A percentile compares a stretch with the other conserved stretches of the same genome.
Conservation (phyloP, 1,284 basidiomycete genomes). For the Ganoderma sinense region DNA sequence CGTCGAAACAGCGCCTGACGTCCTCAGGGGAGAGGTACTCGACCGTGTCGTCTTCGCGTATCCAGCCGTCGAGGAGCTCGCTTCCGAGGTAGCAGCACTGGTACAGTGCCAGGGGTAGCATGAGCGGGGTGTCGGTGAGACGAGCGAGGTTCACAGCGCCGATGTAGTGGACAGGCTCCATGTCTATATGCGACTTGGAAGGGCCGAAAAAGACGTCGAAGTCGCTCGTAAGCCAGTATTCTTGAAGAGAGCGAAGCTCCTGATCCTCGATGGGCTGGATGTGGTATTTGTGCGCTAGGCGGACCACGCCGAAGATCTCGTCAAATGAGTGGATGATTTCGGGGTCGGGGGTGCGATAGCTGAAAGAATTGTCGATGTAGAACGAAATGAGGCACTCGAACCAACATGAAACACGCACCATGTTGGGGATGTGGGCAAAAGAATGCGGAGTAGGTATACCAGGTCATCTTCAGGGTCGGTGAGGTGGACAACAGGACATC, state of each 20-base stretch:
- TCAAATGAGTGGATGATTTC: background rate
- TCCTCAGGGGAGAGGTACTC: constrained; percentile 10
- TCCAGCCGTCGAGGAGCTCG: constrained; percentile 13
- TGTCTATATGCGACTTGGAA: background rate
- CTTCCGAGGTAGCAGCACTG: constrained; percentile 4
- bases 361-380: background rate
- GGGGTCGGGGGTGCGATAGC: background rate
- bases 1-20: background rate
- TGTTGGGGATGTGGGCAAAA: background rate
- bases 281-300: background rate
- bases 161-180: background rate
- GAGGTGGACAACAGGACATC: constrained; percentile 23
- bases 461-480: constrained; percentile 23
- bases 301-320: background rate
- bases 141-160: constrained; percentile 16
- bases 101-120: constrained; percentile 18
- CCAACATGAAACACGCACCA: background rate
- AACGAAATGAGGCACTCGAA: background rate
- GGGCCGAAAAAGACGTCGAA: background rate
- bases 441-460: constrained; percentile 6
- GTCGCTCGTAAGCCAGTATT: background rate
- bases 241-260: background rate
- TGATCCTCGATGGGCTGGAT: background rate
- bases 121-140: constrained; percentile 5
- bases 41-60: constrained; percentile 12